Evolutionary conservation across 441 rosid genomes (phyloP).

Genomic region (Pelargonium exstipulatum): DNA sequence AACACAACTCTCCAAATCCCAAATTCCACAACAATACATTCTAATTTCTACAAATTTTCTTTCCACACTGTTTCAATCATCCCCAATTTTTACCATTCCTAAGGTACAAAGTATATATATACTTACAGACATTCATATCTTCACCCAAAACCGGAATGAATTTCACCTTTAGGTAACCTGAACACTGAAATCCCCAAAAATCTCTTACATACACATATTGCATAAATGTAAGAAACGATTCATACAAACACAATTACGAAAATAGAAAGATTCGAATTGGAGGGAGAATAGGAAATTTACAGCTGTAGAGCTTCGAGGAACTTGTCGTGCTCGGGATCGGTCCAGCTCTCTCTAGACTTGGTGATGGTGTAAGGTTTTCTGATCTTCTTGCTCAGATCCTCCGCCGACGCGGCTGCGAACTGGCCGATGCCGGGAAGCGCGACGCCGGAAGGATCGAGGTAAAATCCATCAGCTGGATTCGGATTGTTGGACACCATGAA

Average conservation of each 20-base stretch:
- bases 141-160: too few species aligned
- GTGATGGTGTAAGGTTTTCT: slow-evolving; percentile 62
- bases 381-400: slow-evolving; percentile 40
- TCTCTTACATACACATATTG: too few species aligned
- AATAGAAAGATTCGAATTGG: not conserved
- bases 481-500: slow-evolving; percentile 61
- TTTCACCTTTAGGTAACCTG: too few species aligned
- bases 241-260: not conserved
- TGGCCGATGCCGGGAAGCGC: slow-evolving; percentile 54
- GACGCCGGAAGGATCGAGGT: slow-evolving; percentile 66
- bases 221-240: not conserved
- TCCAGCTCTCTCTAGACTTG: slow-evolving; percentile 66
- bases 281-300: slow-evolving; percentile 21
- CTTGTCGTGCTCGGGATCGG: slow-evolving; percentile 55
- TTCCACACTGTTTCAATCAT: too few species aligned
- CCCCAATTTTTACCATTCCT: too few species aligned
- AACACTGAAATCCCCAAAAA: too few species aligned
- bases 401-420: slow-evolving; percentile 34
- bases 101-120: too few species aligned
- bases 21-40: too few species aligned
- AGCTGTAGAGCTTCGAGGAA: slow-evolving; percentile 21
- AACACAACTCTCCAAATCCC: too few species aligned
- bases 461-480: slow-evolving; percentile 57
- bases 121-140: too few species aligned
- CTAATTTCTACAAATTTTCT: too few species aligned